Conservation (phyloP, 2,329 filamentous ascomycete genomes). For the Pseudopithomyces chartarum region DNA sequence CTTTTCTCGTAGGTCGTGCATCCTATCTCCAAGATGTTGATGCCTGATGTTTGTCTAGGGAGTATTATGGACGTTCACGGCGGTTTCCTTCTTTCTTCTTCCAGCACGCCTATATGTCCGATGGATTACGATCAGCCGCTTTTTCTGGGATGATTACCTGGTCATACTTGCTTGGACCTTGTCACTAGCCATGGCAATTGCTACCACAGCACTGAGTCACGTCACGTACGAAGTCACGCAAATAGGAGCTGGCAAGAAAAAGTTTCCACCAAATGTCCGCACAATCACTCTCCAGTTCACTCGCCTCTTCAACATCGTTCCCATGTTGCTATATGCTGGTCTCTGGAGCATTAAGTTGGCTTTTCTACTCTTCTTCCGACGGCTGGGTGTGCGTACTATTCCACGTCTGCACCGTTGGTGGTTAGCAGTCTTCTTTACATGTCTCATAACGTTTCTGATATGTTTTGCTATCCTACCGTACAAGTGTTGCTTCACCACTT, state of each 20-base stretch:
- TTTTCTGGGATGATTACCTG: slow-evolving; percentile 14
- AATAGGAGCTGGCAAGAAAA: slow-evolving; percentile 1
- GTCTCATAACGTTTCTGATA: slow-evolving; percentile 7
- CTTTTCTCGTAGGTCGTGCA: neutral
- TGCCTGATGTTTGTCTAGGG: neutral
- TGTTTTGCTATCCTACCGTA: slow-evolving; percentile 15
- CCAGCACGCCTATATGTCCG: neutral
- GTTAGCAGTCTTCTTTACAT: slow-evolving; percentile 8
- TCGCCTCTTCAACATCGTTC: slow-evolving; percentile 10
- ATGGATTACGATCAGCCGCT: neutral
- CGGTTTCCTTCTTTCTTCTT: neutral
- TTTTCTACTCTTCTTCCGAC: slow-evolving; percentile 21
- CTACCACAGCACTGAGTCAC: neutral
- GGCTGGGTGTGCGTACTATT: slow-evolving; percentile 7
- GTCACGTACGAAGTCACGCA: slow-evolving; percentile 12
- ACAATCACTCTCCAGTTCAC: slow-evolving; percentile 12
- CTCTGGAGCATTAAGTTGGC: slow-evolving; percentile 20
- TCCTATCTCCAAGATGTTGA: neutral
- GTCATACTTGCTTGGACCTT: slow-evolving; percentile 13
- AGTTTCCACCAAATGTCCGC: slow-evolving; percentile 8
- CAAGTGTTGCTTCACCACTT: slow-evolving; percentile 12
- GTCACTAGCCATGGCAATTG: slow-evolving; percentile 10
- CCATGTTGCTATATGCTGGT: slow-evolving; percentile 16
- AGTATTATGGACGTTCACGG: neutral
- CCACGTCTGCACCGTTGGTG: slow-evolving; percentile 7